Evolutionary conservation across 805 yeast genomes (phyloP).

Genomic region (Candida vaughaniae): DNA sequence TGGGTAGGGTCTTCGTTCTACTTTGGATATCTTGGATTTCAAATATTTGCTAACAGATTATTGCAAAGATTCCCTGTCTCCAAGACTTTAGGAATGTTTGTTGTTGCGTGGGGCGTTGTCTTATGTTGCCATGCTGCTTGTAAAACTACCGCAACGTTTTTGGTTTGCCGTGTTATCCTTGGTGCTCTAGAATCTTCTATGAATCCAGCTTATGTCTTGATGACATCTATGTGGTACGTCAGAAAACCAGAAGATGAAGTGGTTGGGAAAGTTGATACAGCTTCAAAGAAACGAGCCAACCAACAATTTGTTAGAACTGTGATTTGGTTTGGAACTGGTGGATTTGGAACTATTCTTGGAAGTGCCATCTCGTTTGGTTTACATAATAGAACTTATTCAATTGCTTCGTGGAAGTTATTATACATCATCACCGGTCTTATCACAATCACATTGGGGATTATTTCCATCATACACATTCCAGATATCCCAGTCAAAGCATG

Average conservation of each 20-base stretch:
- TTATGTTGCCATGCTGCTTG: slow-evolving; percentile 42
- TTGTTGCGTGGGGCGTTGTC: slow-evolving; percentile 63
- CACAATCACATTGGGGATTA: slow-evolving; percentile 51
- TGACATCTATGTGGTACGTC: slow-evolving; percentile 31
- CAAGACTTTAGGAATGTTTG: slow-evolving; percentile 44
- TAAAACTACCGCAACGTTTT: slow-evolving; percentile 30
- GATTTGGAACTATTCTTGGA: slow-evolving; percentile 35
- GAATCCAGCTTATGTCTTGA: slow-evolving; percentile 30
- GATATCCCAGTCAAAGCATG: slow-evolving; percentile 32
- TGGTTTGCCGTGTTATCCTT: slow-evolving; percentile 31
- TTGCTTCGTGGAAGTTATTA: slow-evolving; percentile 54
- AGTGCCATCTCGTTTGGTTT: slow-evolving; percentile 29
- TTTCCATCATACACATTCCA: slow-evolving; percentile 45
- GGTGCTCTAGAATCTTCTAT: slow-evolving; percentile 40
- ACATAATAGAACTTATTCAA: not conserved
- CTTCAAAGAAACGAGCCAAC: slow-evolving; percentile 4
- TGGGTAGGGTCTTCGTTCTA: slow-evolving; percentile 41
- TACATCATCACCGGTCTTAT: slow-evolving; percentile 60
- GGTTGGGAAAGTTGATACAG: not conserved
- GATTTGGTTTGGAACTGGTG: slow-evolving; percentile 31
- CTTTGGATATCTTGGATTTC: slow-evolving; percentile 60
- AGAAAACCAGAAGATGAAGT: slow-evolving; percentile 29
- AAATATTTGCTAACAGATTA: slow-evolving; percentile 43
- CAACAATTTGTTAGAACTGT: slow-evolving; percentile 22
- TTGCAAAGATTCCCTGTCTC: slow-evolving; percentile 58